A percentile compares a stretch with the other conserved stretches of the same genome.
Conservation (phyloP, 2,329 filamentous ascomycete genomes). For the Helicocarpus griseus region DNA sequence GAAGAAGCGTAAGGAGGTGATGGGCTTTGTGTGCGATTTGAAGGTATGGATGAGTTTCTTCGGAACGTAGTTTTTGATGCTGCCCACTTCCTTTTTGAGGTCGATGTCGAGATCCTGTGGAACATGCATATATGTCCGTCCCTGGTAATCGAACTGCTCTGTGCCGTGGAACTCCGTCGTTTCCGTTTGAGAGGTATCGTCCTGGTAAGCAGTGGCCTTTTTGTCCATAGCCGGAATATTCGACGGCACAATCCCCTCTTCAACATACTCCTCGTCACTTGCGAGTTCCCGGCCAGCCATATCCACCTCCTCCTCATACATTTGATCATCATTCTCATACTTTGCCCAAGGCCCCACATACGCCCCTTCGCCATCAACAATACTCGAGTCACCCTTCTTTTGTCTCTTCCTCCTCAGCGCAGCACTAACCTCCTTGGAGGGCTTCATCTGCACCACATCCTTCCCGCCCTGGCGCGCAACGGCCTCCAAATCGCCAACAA, state of each 20-base stretch:
- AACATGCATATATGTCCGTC: conserved; percentile 94
- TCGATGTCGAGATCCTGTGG: conserved; percentile 84
- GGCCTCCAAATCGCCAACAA: conserved; percentile 40
- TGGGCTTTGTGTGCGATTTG: conserved; percentile 74
- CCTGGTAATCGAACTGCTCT: conserved; percentile 82
- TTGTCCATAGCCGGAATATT: conserved; percentile 42
- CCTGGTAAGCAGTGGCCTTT: conserved; percentile 40
- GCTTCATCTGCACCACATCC: conserved; percentile 45
- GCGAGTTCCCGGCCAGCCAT: conserved; percentile 61
- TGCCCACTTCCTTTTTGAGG: conserved; percentile 69
- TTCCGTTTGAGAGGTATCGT: conserved; percentile 57
- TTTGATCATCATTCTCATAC: conserved; percentile 65
- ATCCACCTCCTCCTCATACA: conserved; percentile 57
- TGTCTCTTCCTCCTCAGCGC: conserved; percentile 65
- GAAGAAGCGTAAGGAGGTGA: conserved; percentile 85
- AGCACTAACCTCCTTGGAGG: conserved; percentile 62
- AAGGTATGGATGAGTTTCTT: conserved; percentile 90
- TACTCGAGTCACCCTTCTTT: conserved; percentile 69
- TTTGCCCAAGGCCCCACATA: conserved; percentile 94
- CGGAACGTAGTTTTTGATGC: conserved; percentile 79
- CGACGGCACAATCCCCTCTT: conserved; percentile 56
- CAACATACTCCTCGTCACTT: conserved; percentile 69
- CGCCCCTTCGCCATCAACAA: conserved; percentile 76
- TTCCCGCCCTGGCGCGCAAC: conserved; percentile 37
- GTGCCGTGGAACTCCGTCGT: conserved; percentile 80